Base-by-base conservation (phyloP, 257 asterid genomes). In the Vinca minor region DNA sequence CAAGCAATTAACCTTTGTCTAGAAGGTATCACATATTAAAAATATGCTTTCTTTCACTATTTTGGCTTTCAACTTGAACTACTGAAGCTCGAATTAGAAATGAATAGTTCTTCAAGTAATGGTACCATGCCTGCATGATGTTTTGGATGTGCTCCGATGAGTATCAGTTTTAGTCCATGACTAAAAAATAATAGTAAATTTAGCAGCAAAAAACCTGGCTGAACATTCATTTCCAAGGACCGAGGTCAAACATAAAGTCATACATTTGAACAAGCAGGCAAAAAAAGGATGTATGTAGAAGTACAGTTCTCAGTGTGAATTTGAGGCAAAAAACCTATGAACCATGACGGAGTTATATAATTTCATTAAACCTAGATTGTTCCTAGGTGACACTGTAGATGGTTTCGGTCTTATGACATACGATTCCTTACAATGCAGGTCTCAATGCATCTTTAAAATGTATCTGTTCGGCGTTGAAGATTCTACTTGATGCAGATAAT, bases 401-500 rank as follows among this genome's bases (percentile, higher is more conserved):
- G 95, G 96, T 61, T 92, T 85, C 84, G 87, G 97, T 63, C 89
- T 92, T 50, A 89, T 92, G 98, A 89, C 98, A 23, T 92, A 89
- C 20, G 98, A 92, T 77, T 79, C 96, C 98, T 45, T 88, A 87
- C 38, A 92, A 83, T 79, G 96, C 96, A 8, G 98, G 98, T 65
- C 98, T 96, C 59, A 92, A 84, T 81, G 98, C 96, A 64, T 96
- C 96, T 71, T 72, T 89, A 47, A 80, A 81, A 78, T 92, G 96
- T 96, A 82, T 92, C 60, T 89, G 46, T 29, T 85, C 87, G 29
- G 74, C 73, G 75, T 65, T 92, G 78, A 74, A 61, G 74, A 72
- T 89, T 72, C 91, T 92, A 71, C 80, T 82, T 26, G 84, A 80
- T 68, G 64, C 74, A 56, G 55, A 55, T 29, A 70, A 57, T 56